phyloP scores from a whole-genome alignment of 768 basidiomycete genomes.

The Leccinellum albellum region DNA sequence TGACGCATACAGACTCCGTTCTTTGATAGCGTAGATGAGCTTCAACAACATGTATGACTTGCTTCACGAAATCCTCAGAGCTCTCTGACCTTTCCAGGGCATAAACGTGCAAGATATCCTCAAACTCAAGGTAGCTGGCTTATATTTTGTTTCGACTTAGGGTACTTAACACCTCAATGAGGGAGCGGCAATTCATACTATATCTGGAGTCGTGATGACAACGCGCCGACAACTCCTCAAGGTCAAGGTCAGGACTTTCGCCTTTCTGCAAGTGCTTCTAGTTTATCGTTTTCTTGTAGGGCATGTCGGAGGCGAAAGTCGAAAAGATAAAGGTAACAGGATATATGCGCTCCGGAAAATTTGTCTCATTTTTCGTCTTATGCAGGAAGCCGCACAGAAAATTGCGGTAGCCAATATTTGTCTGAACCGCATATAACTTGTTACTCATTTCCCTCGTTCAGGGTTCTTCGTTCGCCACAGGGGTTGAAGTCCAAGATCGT shows the following conservation, averaged over 20 bases:
- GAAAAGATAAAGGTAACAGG: conserved; percentile 84
- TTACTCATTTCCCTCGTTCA: conserved; percentile 30
- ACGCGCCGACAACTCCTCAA: conserved; percentile 86
- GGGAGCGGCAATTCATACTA: conserved; percentile 79
- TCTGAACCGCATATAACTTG: background rate
- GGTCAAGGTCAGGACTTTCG: conserved; percentile 64
- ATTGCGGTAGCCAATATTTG: conserved; percentile 50
- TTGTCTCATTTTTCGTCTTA: background rate
- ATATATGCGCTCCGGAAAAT: conserved; percentile 9
- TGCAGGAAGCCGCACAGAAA: conserved; percentile 85
- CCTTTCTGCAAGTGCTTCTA: background rate
- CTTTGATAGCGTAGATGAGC: conserved; percentile 81
- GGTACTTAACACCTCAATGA: conserved; percentile 24
- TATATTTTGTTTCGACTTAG: background rate
- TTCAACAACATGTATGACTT: conserved; percentile 67
- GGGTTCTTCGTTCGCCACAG: conserved; percentile 92
- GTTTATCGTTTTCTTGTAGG: conserved; percentile 42
- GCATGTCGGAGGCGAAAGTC: conserved; percentile 95
- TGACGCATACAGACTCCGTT: conserved; percentile 44
- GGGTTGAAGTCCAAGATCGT: conserved; percentile 85
- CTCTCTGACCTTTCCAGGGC: conserved; percentile 48
- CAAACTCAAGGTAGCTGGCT: conserved; percentile 71
- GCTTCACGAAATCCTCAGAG: conserved; percentile 5
- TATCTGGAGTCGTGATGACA: conserved; percentile 88
- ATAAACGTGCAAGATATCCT: conserved; percentile 94